Evolutionary conservation across 306 rosid species (phyloP).

Genomic region (Prunus davidiana): DNA sequence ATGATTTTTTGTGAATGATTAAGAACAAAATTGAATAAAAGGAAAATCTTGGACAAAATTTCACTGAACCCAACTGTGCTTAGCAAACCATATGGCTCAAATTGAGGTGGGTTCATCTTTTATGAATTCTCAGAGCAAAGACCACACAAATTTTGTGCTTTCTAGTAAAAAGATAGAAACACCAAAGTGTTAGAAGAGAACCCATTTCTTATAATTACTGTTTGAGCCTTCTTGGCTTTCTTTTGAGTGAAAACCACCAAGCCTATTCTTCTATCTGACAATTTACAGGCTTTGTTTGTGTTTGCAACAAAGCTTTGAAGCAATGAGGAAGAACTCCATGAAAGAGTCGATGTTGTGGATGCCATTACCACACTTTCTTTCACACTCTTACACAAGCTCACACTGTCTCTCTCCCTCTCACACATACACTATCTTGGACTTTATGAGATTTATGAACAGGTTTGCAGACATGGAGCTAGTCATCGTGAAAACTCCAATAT

Average conservation of each 20-base stretch:
- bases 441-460: not conserved
- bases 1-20: not conserved
- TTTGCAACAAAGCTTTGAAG: no score
- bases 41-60: not conserved
- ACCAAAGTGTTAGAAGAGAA: not conserved
- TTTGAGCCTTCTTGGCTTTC: conserved; percentile 70
- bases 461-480: no score
- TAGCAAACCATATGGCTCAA: not conserved
- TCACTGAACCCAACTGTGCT: no score
- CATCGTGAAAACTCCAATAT: no score
- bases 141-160: not conserved
- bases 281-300: conserved; percentile 20
- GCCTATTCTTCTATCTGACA: conserved; percentile 22
- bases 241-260: conserved; percentile 64
- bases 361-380: conserved; percentile 44
- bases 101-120: not conserved
- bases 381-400: not conserved
- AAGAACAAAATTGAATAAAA: not conserved
- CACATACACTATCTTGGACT: not conserved
- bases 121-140: not conserved
- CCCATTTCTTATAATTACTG: conserved; percentile 41
- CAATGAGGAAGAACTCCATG: no score
- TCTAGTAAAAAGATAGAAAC: not conserved
- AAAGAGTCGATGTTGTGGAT: no score
- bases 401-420: not conserved